These are phyloP conservation scores for Conringia planisiliqua DNA, from an alignment of 345 rosid genomes.

Conservation along the genomic window DNA sequence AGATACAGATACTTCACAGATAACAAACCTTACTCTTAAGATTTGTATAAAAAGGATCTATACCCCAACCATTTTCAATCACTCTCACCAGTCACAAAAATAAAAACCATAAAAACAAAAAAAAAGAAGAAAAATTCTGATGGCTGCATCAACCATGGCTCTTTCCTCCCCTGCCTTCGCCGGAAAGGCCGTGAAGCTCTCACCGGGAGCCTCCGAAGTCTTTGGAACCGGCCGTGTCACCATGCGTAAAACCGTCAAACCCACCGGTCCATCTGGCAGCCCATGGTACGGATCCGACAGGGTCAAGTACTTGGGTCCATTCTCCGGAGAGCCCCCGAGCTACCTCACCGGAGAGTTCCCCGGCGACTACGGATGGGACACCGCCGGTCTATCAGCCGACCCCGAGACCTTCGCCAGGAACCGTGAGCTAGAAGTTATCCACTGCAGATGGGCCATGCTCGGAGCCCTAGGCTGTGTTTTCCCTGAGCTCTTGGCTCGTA, in stretches of 20 bases:
- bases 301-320: slow-evolving; percentile 78
- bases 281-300: slow-evolving; percentile 73
- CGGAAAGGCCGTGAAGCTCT: slow-evolving; percentile 37
- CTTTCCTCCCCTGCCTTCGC: slow-evolving; percentile 37
- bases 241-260: slow-evolving; percentile 35
- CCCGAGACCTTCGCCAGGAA: slow-evolving; percentile 89
- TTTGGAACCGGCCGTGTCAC: slow-evolving; percentile 36
- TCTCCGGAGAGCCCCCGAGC: slow-evolving; percentile 73
- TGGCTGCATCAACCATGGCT: slow-evolving; percentile 41
- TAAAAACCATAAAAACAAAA: not conserved
- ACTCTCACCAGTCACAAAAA: slow-evolving; percentile 32
- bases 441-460: slow-evolving; percentile 77
- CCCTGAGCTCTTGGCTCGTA: slow-evolving; percentile 52
- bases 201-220: slow-evolving; percentile 23
- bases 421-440: slow-evolving; percentile 88
- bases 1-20: slow-evolving; percentile 28
- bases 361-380: slow-evolving; percentile 42
- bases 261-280: slow-evolving; percentile 44
- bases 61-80: slow-evolving; percentile 27
- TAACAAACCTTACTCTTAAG: slow-evolving; percentile 30
- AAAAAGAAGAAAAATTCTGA: not conserved
- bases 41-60: slow-evolving; percentile 1
- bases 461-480: slow-evolving; percentile 78
- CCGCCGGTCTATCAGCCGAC: slow-evolving; percentile 82
- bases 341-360: slow-evolving; percentile 85